Evolutionary conservation across 169 alveolate genomes (phyloP).

Genomic region (Cryptosporidium viatorum): DNA sequence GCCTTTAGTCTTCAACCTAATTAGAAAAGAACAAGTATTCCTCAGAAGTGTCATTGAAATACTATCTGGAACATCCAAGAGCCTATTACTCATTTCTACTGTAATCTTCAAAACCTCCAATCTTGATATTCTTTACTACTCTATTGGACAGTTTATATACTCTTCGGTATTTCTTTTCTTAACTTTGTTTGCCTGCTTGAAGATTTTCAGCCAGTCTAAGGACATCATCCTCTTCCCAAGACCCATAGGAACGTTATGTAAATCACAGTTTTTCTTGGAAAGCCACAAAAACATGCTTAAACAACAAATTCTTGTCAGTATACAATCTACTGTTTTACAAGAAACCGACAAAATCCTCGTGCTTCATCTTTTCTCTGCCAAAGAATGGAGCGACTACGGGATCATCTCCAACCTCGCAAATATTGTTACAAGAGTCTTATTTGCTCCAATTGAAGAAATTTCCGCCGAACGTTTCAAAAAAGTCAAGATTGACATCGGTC

Average conservation of each 20-base stretch:
- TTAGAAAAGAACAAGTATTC: conserved; percentile 29
- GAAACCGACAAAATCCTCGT: conserved; percentile 65
- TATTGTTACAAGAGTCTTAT: conserved; percentile 37
- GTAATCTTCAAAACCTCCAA: neutral
- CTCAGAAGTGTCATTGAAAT: conserved; percentile 34
- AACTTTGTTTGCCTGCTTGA: conserved; percentile 4
- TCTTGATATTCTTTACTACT: conserved; percentile 10
- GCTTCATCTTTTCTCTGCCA: conserved; percentile 8
- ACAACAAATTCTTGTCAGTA: conserved; percentile 12
- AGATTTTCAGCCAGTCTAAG: neutral
- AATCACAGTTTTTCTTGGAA: conserved; percentile 6
- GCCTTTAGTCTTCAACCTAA: conserved; percentile 29
- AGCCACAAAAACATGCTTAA: conserved; percentile 5
- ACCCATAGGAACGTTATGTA: neutral
- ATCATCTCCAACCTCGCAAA: conserved; percentile 60
- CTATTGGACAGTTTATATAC: conserved; percentile 43
- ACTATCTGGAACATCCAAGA: conserved; percentile 37
- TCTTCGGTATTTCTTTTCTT: conserved; percentile 6
- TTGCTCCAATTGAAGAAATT: conserved; percentile 67
- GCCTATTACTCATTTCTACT: conserved; percentile 7
- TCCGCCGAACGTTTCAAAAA: conserved; percentile 28
- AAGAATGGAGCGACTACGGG: conserved; percentile 68
- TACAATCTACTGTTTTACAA: conserved; percentile 25
- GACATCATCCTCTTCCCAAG: neutral
- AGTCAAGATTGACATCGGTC: neutral